Evolutionary conservation across 2,329 filamentous ascomycete species (phyloP).

Genomic region (Monilinia fructigena): DNA sequence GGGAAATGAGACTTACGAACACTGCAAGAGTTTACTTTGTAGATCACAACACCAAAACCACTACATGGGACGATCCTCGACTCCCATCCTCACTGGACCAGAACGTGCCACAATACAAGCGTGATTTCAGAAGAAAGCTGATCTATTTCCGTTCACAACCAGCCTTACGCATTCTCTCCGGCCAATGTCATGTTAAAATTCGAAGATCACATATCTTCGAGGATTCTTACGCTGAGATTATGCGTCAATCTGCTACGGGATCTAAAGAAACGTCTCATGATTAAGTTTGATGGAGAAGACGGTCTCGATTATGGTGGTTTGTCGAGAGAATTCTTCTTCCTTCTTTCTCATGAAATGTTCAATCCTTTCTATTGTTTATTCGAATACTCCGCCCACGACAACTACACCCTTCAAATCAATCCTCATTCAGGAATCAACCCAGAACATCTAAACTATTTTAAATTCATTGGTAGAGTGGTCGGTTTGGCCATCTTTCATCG

Average conservation of each 20-base stretch:
- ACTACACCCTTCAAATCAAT: slow-evolving; percentile 99
- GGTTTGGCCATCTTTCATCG: slow-evolving; percentile 97
- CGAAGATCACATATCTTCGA: slow-evolving; percentile 96
- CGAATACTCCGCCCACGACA: slow-evolving; percentile 99
- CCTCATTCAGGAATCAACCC: slow-evolving; percentile 99
- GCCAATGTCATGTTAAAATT: slow-evolving; percentile 98
- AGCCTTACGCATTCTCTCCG: slow-evolving; percentile 89
- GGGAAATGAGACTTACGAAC: slow-evolving; percentile 99
- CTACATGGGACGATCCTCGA: slow-evolving; percentile 96
- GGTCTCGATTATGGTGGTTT: slow-evolving; percentile 97
- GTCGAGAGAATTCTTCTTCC: slow-evolving; percentile 98
- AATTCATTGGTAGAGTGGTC: slow-evolving; percentile 97
- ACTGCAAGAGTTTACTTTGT: slow-evolving; percentile 98
- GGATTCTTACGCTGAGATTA: slow-evolving; percentile 97
- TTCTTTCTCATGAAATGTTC: slow-evolving; percentile 99
- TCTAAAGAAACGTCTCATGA: slow-evolving; percentile 97
- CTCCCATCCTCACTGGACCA: slow-evolving; percentile 94
- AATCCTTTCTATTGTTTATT: slow-evolving; percentile 99
- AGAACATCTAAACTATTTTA: slow-evolving; percentile 99
- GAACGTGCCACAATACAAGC: slow-evolving; percentile 98
- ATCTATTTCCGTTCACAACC: slow-evolving; percentile 99
- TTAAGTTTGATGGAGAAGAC: slow-evolving; percentile 98
- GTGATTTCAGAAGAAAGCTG: slow-evolving; percentile 94
- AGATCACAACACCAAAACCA: slow-evolving; percentile 99
- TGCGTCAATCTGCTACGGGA: slow-evolving; percentile 90